Conservation (phyloP, 306 rosid genomes). For the Alnus rubra region DNA sequence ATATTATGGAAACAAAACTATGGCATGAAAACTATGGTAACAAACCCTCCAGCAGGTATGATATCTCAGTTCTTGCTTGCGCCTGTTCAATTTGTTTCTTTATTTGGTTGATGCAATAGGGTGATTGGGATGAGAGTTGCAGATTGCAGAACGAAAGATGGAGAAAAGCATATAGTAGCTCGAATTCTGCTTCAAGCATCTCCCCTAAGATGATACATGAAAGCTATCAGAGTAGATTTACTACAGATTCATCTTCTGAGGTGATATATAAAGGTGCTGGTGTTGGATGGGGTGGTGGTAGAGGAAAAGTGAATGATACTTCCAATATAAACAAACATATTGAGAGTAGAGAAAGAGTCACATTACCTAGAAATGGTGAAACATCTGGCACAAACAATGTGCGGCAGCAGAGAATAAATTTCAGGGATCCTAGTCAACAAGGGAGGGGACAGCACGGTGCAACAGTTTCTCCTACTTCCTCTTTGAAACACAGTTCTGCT, state of each 20-base stretch:
- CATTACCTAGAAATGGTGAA: background rate
- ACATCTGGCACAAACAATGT: background rate
- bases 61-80: background rate
- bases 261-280: constrained; percentile 22
- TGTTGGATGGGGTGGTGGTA: constrained; percentile 40
- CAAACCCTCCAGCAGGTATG: constrained; percentile 26
- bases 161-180: background rate
- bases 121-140: background rate
- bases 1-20: constrained; percentile 34
- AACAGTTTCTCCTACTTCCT: background rate
- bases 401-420: background rate
- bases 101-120: background rate
- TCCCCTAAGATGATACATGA: background rate
- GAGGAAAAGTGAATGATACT: constrained; percentile 23
- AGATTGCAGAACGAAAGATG: constrained; percentile 14
- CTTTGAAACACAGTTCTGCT: background rate
- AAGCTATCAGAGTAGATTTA: constrained; percentile 8
- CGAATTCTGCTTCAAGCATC: background rate
- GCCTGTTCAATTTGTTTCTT: background rate
- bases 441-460: background rate
- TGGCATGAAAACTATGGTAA: constrained; percentile 40
- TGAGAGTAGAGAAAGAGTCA: background rate
- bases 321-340: background rate
- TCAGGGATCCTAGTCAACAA: background rate
- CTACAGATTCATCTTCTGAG: constrained; percentile 9